These are phyloP conservation scores for Copromyces sp. DNA, from an alignment of 495 filamentous ascomycete genomes.

Conservation along the genomic window DNA sequence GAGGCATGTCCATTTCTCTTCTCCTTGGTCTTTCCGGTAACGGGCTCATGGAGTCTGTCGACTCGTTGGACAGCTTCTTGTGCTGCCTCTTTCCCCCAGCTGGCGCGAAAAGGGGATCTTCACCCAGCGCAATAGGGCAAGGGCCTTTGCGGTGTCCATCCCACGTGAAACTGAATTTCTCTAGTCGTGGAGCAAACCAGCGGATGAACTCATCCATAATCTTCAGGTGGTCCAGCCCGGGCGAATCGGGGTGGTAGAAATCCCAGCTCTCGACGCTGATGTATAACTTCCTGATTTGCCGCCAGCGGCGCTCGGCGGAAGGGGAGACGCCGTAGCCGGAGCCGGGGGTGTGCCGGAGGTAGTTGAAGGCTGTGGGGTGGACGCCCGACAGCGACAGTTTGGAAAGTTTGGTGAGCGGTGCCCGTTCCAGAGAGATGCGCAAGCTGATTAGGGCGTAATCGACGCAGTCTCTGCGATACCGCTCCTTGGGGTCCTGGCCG, in stretches of 20 bases:
- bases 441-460: slow-evolving; percentile 76
- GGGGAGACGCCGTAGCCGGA: slow-evolving; percentile 53
- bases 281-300: slow-evolving; percentile 56
- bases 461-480: slow-evolving; percentile 62
- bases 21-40: slow-evolving; percentile 34
- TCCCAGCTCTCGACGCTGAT: slow-evolving; percentile 58
- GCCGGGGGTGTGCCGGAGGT: slow-evolving; percentile 52
- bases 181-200: slow-evolving; percentile 48
- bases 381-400: slow-evolving; percentile 56
- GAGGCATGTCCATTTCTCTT: slow-evolving; percentile 44
- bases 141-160: slow-evolving; percentile 50
- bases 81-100: slow-evolving; percentile 24
- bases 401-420: slow-evolving; percentile 45
- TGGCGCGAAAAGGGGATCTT: slow-evolving; percentile 48
- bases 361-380: slow-evolving; percentile 58
- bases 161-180: slow-evolving; percentile 61
- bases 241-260: slow-evolving; percentile 35
- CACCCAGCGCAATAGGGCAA: slow-evolving; percentile 55
- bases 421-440: slow-evolving; percentile 63
- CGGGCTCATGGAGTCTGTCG: slow-evolving; percentile 44
- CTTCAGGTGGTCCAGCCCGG: slow-evolving; percentile 60
- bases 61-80: slow-evolving; percentile 43
- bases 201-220: slow-evolving; percentile 64
- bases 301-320: slow-evolving; percentile 53
- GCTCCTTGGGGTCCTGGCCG: slow-evolving; percentile 53